Conservation (phyloP, 2,329 filamentous ascomycete species). For the Bipolaris cookei region DNA sequence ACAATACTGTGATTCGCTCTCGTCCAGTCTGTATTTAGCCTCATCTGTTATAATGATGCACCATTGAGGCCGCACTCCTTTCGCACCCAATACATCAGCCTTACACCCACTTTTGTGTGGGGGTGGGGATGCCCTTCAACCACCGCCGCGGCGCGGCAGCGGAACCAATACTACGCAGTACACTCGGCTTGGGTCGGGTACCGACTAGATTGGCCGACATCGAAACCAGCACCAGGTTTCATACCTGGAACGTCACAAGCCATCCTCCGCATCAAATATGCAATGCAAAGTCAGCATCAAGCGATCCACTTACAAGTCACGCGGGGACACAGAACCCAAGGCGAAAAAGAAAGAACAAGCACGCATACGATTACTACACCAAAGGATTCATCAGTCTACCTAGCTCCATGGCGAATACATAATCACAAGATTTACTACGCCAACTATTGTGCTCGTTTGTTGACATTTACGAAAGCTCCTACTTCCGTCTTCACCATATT, state of each 20-base stretch:
- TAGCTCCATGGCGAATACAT: background rate
- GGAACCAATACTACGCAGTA: background rate
- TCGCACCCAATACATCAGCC: background rate
- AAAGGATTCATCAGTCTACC: background rate
- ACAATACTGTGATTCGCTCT: constrained; percentile 3
- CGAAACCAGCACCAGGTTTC: background rate
- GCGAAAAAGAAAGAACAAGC: background rate
- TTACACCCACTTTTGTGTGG: constrained; percentile 3
- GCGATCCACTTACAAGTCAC: background rate
- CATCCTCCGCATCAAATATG: background rate
- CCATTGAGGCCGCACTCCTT: background rate
- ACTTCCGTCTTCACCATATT: background rate
- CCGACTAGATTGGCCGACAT: background rate
- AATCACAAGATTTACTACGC: no score
- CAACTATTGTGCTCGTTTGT: background rate
- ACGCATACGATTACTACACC: background rate
- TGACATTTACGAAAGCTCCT: background rate
- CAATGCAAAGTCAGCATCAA: background rate
- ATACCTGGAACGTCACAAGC: background rate
- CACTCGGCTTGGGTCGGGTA: background rate
- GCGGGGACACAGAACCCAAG: background rate
- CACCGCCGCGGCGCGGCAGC: background rate
- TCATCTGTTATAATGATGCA: background rate
- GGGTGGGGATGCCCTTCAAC: background rate
- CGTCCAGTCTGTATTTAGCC: constrained; percentile 1